phyloP scores from a whole-genome alignment of 495 filamentous ascomycete species.

The Immersiella caudata region DNA sequence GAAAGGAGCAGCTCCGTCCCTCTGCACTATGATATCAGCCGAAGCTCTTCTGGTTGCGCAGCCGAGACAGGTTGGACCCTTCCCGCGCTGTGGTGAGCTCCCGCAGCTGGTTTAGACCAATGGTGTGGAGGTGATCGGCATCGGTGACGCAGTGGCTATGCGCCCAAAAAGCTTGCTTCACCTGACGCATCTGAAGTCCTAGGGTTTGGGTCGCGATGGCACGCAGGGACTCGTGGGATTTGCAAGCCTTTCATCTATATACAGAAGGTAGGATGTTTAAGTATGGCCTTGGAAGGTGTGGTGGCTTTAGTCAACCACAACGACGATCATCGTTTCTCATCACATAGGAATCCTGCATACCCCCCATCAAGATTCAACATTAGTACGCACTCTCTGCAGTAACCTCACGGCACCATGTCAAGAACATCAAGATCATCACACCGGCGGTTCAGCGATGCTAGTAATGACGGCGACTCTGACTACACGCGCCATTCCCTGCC shows the following conservation, averaged over 20 bases:
- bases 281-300: background rate
- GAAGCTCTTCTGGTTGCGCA: background rate
- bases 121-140: conserved; percentile 10
- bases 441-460: background rate
- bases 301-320: background rate
- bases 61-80: conserved; percentile 15
- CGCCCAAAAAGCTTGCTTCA: conserved; percentile 18
- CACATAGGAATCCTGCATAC: background rate
- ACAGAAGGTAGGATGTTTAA: background rate
- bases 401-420: background rate
- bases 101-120: conserved; percentile 8
- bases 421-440: background rate
- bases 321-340: background rate
- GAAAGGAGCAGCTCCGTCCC: background rate
- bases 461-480: background rate
- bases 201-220: background rate
- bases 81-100: conserved; percentile 1
- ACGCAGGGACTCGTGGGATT: background rate
- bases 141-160: conserved; percentile 17
- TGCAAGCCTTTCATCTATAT: background rate
- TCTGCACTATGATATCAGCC: conserved; percentile 25
- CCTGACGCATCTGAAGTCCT: background rate
- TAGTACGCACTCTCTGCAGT: background rate
- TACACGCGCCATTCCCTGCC: background rate
- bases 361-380: background rate